A percentile compares a stretch with the other conserved stretches of the same genome.
Evolutionary conservation across 768 basidiomycete genomes (phyloP).

Genomic region (Collybiopsis luxurians): DNA sequence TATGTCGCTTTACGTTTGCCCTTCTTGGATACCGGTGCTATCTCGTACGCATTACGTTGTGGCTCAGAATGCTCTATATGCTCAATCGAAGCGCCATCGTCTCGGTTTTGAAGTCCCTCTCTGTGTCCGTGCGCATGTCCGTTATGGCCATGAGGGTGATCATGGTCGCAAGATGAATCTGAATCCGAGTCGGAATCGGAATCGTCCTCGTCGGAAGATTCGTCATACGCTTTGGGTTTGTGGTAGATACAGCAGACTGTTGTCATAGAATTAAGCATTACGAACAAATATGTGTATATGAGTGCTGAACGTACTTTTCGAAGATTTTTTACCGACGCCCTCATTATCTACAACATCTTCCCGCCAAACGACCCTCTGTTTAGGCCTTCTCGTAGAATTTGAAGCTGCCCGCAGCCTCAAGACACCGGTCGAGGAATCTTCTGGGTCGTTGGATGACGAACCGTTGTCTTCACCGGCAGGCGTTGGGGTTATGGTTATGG

Average conservation of each 20-base stretch:
- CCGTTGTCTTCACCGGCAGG: slow-evolving; percentile 5
- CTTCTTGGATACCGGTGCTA: slow-evolving; percentile 29
- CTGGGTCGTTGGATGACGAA: not conserved
- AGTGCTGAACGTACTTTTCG: slow-evolving; percentile 70
- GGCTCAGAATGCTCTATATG: slow-evolving; percentile 14
- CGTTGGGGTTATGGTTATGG: not conserved
- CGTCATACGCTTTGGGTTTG: slow-evolving; percentile 75
- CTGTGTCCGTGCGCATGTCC: slow-evolving; percentile 18
- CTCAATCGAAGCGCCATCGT: slow-evolving; percentile 8
- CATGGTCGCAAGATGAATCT: slow-evolving; percentile 20
- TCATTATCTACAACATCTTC: slow-evolving; percentile 92
- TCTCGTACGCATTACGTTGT: slow-evolving; percentile 53
- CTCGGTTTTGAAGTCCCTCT: slow-evolving; percentile 7
- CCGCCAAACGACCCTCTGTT: slow-evolving; percentile 71
- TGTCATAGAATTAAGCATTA: not conserved
- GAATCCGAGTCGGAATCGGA: slow-evolving; percentile 51
- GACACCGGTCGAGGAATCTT: slow-evolving; percentile 39
- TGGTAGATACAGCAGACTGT: slow-evolving; percentile 97
- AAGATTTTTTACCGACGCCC: slow-evolving; percentile 83
- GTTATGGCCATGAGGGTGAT: too few species aligned
- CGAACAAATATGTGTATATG: not conserved
- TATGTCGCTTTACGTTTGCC: slow-evolving; percentile 28
- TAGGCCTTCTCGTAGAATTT: slow-evolving; percentile 26
- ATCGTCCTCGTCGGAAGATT: slow-evolving; percentile 65
- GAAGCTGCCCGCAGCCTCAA: slow-evolving; percentile 56